These are phyloP conservation scores for Globisporangium uncinulatum DNA, from an alignment of 352 stramenopile species.

Conservation along the genomic window DNA sequence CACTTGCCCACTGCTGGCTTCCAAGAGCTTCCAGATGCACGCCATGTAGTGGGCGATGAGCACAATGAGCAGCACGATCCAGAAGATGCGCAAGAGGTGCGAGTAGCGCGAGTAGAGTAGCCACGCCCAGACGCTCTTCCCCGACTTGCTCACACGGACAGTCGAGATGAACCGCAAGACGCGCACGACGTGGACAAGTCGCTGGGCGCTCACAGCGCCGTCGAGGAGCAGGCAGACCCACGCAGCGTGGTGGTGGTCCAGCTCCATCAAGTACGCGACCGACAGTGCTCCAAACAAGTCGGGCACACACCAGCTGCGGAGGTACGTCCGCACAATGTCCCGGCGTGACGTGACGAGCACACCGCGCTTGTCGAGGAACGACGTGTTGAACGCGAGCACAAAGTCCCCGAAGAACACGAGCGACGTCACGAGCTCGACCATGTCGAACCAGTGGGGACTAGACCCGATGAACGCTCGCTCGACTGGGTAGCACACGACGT, in stretches of 20 bases:
- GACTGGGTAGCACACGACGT: constrained; percentile 34
- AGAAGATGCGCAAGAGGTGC: constrained; percentile 29
- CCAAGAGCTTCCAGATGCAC: constrained; percentile 42
- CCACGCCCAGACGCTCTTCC: constrained; percentile 15
- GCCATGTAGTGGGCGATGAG: constrained; percentile 44
- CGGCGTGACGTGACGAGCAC: constrained; percentile 16
- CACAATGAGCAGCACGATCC: constrained; percentile 30
- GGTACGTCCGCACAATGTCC: constrained; percentile 20
- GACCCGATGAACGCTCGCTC: constrained; percentile 24
- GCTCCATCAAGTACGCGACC: constrained; percentile 3
- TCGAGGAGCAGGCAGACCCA: constrained; percentile 11
- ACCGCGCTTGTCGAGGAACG: constrained; percentile 22
- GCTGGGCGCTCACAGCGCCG: constrained; percentile 7
- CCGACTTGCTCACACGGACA: background rate
- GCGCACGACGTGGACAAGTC: constrained; percentile 20
- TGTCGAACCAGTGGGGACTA: background rate
- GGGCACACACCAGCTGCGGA: constrained; percentile 18
- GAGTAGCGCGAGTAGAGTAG: constrained; percentile 30
- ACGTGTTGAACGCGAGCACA: constrained; percentile 26
- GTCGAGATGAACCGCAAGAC: constrained; percentile 10
- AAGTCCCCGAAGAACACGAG: constrained; percentile 20
- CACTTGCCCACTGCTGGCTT: background rate
- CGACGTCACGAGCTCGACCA: constrained; percentile 5
- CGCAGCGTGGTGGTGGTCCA: background rate
- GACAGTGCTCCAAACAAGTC: constrained; percentile 17